Base-by-base conservation (phyloP, 148 eudicot species). In the Amaranthus palmeri region DNA sequence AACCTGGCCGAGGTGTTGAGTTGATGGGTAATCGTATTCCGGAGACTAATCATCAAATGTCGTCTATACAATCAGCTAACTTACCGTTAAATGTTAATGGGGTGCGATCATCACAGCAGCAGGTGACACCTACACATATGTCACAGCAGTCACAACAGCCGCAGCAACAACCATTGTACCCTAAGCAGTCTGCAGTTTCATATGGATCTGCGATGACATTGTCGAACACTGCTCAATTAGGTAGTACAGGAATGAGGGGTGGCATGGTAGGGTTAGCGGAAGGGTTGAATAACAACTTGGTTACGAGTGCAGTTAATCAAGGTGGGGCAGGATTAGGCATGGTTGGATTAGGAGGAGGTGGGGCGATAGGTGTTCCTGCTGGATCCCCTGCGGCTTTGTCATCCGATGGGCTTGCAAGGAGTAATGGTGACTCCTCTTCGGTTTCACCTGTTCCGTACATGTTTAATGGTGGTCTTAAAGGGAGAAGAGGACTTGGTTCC, bases 401-500 rank as follows among this genome's bases (percentile, higher is more conserved):
- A n/a, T 89, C 96, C 7, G 95, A 93, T 80, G 97, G 96, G 74
- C 76, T 87, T n/a, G 88, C 81, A 61, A 91, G 83, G 86, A 91
- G 82, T 63, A 91, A 85, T 72, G 97, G 91, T 47, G 93, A 91
- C 76, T 80, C 83, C 4, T 78, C 97, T 41, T 88, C 93, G 18
- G 92, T 86, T 12, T 89, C 96, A 4, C 98, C 96, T 11, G 82
- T 86, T 67, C 98, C 97, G 9, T 93, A 84, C 75, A 77, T 84
- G 76, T 95, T 89, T 73, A 85, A 83, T 76, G 91, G 92, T 65
- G 86, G 88, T 65, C 65, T 89, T 66, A 75, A 93, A 71, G 96
- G 96, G 10, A 76, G 93, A 65, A 91, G 77, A 69, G 74, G 69
- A 10, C 77, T 74, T 73, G 65, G 78, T 41, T 79, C 85, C 67